Evolutionary conservation across 352 stramenopile genomes (phyloP).

Genomic region (Phytophthora pisi): DNA sequence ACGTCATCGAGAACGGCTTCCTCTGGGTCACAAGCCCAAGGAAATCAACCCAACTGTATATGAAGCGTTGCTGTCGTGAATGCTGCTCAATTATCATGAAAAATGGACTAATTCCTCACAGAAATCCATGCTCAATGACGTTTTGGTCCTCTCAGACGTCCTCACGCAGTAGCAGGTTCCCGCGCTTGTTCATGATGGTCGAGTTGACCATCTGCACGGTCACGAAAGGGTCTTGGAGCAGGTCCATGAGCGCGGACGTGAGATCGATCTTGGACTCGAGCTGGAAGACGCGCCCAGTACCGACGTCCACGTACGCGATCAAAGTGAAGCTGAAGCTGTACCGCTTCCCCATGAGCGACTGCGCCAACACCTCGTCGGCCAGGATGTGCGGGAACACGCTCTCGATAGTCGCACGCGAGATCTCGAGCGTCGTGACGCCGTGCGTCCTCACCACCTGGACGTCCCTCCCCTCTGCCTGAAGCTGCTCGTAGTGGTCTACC

Average conservation of each 20-base stretch:
- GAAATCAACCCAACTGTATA: too few species aligned
- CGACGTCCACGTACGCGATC: slow-evolving; percentile 37
- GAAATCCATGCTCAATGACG: slow-evolving; percentile 41
- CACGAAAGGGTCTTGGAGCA: slow-evolving; percentile 44
- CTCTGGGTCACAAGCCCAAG: background rate
- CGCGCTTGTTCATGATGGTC: slow-evolving; percentile 44
- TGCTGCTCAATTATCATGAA: background rate
- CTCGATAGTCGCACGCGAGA: slow-evolving; percentile 43
- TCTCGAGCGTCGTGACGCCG: slow-evolving; percentile 38
- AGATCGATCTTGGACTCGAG: slow-evolving; percentile 52
- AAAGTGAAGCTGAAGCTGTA: slow-evolving; percentile 51
- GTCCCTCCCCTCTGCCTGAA: background rate
- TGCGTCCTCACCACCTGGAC: slow-evolving; percentile 38
- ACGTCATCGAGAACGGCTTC: slow-evolving; percentile 40
- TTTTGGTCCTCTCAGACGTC: slow-evolving; percentile 44
- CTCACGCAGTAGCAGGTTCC: slow-evolving; percentile 35
- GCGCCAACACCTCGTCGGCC: slow-evolving; percentile 41
- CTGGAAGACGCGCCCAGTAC: slow-evolving; percentile 41
- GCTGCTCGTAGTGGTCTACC: slow-evolving; percentile 14
- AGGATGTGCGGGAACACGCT: slow-evolving; percentile 54
- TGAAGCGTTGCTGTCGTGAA: background rate
- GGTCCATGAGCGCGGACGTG: slow-evolving; percentile 40
- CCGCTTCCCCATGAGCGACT: slow-evolving; percentile 49
- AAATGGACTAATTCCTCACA: slow-evolving; percentile 18
- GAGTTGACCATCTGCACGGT: slow-evolving; percentile 47